Base-by-base conservation (phyloP, 345 rosid genomes). In the Gossypium ekmanianum region DNA sequence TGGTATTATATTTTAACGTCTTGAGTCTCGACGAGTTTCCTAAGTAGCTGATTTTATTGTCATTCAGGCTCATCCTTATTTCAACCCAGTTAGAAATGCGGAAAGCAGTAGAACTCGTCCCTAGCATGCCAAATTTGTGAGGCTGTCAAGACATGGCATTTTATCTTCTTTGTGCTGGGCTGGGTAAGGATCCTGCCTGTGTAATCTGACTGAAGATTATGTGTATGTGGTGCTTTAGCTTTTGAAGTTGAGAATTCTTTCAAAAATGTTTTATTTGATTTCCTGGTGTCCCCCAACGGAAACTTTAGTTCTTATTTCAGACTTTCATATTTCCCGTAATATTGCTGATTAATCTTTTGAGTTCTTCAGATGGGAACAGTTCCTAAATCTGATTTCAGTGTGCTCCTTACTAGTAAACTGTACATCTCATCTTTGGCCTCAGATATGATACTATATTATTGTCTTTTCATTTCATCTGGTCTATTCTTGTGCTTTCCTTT, bases 31-130 rank as follows among this genome's bases (percentile, higher is more conserved):
- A 6, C 9, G 20, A 43, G 54, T 51, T 43, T 18, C 54, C 43
- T 50, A 43, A 48, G 14, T 9, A 5, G 16, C 51, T 45, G 4
- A 4, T 50, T 74, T 11, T 51, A 27, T 18, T 11, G 5, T 74
- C 50, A 27, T 84, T 84, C 91, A 94, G 98, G 94, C 93, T 47
- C 97, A 87, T 84, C 94, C 97, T 12, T 94, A 91, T 74, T 94
- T 94, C 85, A 83, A 80, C 80, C 94, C 97, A 58, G 78, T 94
- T 61, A 87, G 94, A 81, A 92, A 90, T 77, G 98, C 95, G 1
- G 98, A 94, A 83, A 91, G 94, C 87, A 85, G 95, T 87, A 88
- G 90, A 80, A 82, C 59, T 72, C 88, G 87, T 11, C 48, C 85
- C 26, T 89, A 86, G 79, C 48, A 57, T 56, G 54, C 65, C 26